Conservation (phyloP, 2,329 filamentous ascomycete species). For the Dactylellina cionopaga region DNA sequence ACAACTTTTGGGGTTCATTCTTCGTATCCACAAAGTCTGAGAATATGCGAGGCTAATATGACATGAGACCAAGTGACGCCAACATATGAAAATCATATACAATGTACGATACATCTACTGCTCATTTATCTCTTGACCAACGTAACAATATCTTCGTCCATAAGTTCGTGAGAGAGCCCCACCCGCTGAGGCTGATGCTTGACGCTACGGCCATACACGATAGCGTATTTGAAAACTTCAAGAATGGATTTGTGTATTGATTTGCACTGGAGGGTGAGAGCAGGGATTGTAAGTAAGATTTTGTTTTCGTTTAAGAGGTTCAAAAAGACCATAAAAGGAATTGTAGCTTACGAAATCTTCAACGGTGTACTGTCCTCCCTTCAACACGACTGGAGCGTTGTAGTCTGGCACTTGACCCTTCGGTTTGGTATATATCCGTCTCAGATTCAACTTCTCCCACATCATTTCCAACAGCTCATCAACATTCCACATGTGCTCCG, state of each 20-base stretch:
- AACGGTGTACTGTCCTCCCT: conserved; percentile 82
- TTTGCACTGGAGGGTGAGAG: conserved; percentile 77
- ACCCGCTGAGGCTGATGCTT: conserved; percentile 99
- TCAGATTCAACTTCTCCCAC: conserved; percentile 96
- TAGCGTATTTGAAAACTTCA: conserved; percentile 92
- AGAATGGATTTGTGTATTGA: conserved; percentile 95
- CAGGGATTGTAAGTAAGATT: conserved; percentile 57
- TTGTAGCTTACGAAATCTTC: conserved; percentile 96
- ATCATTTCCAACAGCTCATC: conserved; percentile 96
- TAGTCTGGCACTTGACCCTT: conserved; percentile 97
- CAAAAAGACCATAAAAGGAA: conserved; percentile 29
- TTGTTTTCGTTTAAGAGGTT: conserved; percentile 29
- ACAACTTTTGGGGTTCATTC: no score
- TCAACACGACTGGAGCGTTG: conserved; percentile 86
- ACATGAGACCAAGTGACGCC: conserved; percentile 25
- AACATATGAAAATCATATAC: conserved; percentile 1
- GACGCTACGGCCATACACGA: conserved; percentile 97
- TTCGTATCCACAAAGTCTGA: conserved; percentile 11
- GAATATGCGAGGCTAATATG: conserved; percentile 19
- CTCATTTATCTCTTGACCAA: conserved; percentile 55
- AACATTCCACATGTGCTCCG: conserved; percentile 96
- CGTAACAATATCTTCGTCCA: conserved; percentile 95
- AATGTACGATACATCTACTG: not conserved
- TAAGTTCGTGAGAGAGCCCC: conserved; percentile 87
- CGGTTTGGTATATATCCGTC: conserved; percentile 96